Conservation (phyloP, 768 basidiomycete species). For the Amanita polypyramis region DNA sequence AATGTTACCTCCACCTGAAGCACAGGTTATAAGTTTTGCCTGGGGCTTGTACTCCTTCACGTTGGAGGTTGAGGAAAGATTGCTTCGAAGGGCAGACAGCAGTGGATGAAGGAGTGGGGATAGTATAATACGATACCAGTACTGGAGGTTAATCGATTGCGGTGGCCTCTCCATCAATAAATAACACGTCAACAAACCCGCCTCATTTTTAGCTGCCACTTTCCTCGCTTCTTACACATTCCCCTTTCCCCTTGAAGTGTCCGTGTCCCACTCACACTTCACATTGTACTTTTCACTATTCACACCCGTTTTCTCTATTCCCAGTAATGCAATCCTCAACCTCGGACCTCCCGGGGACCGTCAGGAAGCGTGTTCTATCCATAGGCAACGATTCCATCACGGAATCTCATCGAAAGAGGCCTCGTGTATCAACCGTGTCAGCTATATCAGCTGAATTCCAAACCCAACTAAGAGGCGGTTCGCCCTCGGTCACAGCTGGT, state of each 20-base stretch:
- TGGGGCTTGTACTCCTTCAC: slow-evolving; percentile 25
- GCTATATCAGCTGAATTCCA: slow-evolving; percentile 13
- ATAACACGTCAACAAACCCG: slow-evolving; percentile 26
- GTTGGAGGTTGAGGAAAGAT: slow-evolving; percentile 2
- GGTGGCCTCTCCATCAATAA: slow-evolving; percentile 13
- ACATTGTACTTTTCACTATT: slow-evolving; percentile 6
- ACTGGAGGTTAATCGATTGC: too few relatives aligned
- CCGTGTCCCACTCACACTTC: slow-evolving; percentile 6
- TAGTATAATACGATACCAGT: too few relatives aligned
- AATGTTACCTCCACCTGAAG: slow-evolving; percentile 21
- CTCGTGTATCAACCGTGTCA: slow-evolving; percentile 22
- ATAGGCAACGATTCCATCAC: slow-evolving; percentile 17
- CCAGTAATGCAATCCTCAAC: background rate
- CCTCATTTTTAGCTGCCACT: slow-evolving; percentile 7
- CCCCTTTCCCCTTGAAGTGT: slow-evolving; percentile 1
- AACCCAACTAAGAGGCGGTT: slow-evolving; percentile 11
- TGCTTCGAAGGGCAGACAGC: background rate
- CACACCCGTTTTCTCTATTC: slow-evolving; percentile 6
- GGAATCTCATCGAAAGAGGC: slow-evolving; percentile 20
- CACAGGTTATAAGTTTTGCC: slow-evolving; percentile 25
- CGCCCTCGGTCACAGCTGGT: slow-evolving; percentile 11
- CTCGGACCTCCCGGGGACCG: slow-evolving; percentile 9
- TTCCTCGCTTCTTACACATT: slow-evolving; percentile 10
- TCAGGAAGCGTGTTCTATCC: slow-evolving; percentile 25
- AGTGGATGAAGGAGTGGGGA: background rate